Evolutionary conservation across 257 asterid genomes (phyloP).

Genomic region (Cinchona pubescens): DNA sequence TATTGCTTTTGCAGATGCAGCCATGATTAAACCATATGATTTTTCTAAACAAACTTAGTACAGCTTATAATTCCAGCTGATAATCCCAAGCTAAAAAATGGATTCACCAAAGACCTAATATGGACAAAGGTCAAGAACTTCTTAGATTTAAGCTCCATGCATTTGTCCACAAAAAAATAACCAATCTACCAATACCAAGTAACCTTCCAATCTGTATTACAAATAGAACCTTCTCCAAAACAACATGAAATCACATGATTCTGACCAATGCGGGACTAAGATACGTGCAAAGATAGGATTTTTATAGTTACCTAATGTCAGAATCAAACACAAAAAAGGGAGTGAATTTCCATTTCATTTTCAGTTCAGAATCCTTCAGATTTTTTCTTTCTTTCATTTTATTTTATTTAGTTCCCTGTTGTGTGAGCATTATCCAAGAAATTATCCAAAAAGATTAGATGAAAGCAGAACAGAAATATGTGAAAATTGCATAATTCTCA

Average conservation of each 20-base stretch:
- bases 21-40: conserved; percentile 29
- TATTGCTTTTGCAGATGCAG: conserved; percentile 32
- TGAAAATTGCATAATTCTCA: not conserved
- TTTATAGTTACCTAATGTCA: not conserved
- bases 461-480: not conserved
- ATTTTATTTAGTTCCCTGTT: not conserved
- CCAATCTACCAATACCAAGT: not conserved
- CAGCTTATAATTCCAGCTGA: not conserved
- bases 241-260: not conserved
- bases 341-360: not conserved
- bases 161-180: too few species aligned
- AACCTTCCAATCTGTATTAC: not conserved
- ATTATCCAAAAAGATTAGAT: not conserved
- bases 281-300: not conserved
- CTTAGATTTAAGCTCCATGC: not conserved
- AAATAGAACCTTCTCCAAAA: not conserved
- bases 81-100: not conserved
- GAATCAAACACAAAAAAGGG: not conserved
- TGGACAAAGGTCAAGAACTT: not conserved
- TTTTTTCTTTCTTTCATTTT: too few species aligned
- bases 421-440: not conserved
- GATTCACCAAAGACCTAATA: not conserved
- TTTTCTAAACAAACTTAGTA: not conserved
- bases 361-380: not conserved
- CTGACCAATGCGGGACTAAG: not conserved